Evolutionary conservation across 2,329 filamentous ascomycete genomes (phyloP), one percentile per base, ranked within the genome.

Genomic region (Alternaria ethzedia): DNA sequence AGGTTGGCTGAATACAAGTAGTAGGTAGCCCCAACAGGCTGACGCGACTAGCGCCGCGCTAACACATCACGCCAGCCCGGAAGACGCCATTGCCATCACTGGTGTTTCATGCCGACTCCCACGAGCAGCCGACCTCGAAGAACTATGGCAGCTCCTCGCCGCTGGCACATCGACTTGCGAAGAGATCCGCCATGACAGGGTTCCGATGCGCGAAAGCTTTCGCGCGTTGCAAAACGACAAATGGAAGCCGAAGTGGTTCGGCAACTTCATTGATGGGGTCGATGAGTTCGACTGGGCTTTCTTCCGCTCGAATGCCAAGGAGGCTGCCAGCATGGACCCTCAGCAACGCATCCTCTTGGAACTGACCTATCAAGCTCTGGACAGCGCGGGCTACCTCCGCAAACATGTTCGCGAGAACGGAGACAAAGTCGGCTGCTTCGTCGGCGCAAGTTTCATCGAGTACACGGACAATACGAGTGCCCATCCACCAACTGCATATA

Each of bases 351-450:
- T 73, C 11, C 44, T 73, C 3, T 59, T 78, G 12, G 68, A 78
- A 54, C 52, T 71, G 6, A 63, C 70, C 0, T 78, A 74, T 41
- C 72, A 81, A 64, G 78, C 80, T 3, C 59, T 86, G 3, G 80
- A 82, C 51, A 75, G 71, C 32, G 71, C 65, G 9, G 77, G 76
- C 3, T 72, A 65, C 58, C 64, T 63, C 52, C 64, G 55, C 36
- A 68, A 21, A 32, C 61, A 61, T 32, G 45, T 10, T 46, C 57
- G 41, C 13, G 57, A 47, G 49, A 36, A 23, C n/a, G 73, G 25
- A 59, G 68, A 61, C 25, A 52, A 56, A 21, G 71, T 78, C n/a
- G 79, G 77, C 1, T 75, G 73, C 50, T 81, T 74, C 46, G 66
- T 80, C 8, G 79, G 78, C 13, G 70, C 71, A 9, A 70, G 73